A percentile compares a stretch with the other conserved stretches of the same genome.
These are phyloP conservation scores for Phylloporus scabripes DNA, from an alignment of 768 basidiomycete genomes.

Conservation along the genomic window DNA sequence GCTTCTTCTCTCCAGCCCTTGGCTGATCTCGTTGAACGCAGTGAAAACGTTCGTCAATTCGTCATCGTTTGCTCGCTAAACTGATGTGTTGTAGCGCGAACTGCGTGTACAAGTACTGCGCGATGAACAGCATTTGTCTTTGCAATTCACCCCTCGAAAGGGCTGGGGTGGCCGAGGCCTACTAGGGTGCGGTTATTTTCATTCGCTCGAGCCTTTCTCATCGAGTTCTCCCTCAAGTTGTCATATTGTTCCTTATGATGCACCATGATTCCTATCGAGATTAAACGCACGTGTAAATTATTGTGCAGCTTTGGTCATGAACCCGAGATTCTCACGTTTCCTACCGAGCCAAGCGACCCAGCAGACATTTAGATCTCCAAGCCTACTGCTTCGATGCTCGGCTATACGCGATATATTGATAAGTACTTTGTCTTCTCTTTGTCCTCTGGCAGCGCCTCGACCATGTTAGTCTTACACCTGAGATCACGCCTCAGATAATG, in stretches of 20 bases:
- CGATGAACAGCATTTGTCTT: constrained; percentile 36
- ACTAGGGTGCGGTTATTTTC: constrained; percentile 56
- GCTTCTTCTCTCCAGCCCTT: constrained; percentile 60
- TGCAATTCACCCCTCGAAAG: constrained; percentile 61
- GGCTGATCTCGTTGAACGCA: constrained; percentile 64
- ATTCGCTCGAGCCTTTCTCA: background rate
- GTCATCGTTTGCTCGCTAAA: background rate
- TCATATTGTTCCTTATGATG: constrained; percentile 52
- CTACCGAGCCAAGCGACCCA: no score
- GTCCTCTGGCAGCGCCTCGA: no score
- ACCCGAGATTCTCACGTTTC: no score
- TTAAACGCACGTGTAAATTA: background rate
- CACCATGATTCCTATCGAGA: constrained; percentile 1
- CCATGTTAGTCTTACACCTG: no score
- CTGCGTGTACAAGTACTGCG: constrained; percentile 57
- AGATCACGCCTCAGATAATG: no score
- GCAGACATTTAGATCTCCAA: no score
- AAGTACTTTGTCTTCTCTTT: no score
- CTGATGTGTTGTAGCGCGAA: constrained; percentile 40
- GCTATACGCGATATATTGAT: no score
- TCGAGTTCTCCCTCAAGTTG: constrained; percentile 37
- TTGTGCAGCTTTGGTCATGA: no score
- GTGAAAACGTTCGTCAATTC: constrained; percentile 62
- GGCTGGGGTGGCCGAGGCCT: constrained; percentile 88
- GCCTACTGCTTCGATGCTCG: no score